Base-by-base conservation (phyloP, 2,329 filamentous ascomycete species). In the Neodidymelliopsis sp. region DNA sequence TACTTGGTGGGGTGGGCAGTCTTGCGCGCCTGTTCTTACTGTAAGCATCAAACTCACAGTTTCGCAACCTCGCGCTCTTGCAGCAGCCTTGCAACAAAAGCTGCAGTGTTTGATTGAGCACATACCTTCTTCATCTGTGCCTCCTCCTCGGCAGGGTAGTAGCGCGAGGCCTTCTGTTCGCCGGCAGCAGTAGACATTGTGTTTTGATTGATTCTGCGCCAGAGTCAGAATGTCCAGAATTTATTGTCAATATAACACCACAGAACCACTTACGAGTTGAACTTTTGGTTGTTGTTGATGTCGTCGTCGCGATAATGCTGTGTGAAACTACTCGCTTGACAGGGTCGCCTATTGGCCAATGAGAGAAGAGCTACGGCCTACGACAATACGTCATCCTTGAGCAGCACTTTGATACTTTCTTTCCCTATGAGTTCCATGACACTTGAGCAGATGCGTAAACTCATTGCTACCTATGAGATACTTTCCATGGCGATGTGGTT, bases 81-180 rank as follows among this genome's bases (percentile, higher is more conserved):
- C 30, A 15, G 22, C 19, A 19, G 1, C 23, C 11, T 25, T 29
- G 11, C 16, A 11, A 10, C 22, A n/a, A 6, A 6, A 11, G 19
- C 12, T 15, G 29, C 16, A 29, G 13, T n/a, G n/a, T n/a, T n/a
- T n/a, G 20, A 8, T 13, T 39, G 30, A 12, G 28, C 18, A 87
- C 91, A 84, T 85, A 97, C 94, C 89, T 95, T 93, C 87, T 92
- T 96, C 75, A 87, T 84, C 79, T 89, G 82, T 76, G 85, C 77
- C 76, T 94, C 90, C 79, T 97, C 93, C 79, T 96, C 89, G 73
- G 91, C 90, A 77, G 91, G 89, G 83, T 97, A 97, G 90, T 93
- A 97, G 84, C 96, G 97, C 82, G 90, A 86, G 73, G 92, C 92
- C 88, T 95, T 95, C 78, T 96, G 65, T 42, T 67, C 64, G 18